Evolutionary conservation across 768 basidiomycete species (phyloP), one percentile per base, ranked within the genome.

Genomic region (Kwoniella botswanensis): DNA sequence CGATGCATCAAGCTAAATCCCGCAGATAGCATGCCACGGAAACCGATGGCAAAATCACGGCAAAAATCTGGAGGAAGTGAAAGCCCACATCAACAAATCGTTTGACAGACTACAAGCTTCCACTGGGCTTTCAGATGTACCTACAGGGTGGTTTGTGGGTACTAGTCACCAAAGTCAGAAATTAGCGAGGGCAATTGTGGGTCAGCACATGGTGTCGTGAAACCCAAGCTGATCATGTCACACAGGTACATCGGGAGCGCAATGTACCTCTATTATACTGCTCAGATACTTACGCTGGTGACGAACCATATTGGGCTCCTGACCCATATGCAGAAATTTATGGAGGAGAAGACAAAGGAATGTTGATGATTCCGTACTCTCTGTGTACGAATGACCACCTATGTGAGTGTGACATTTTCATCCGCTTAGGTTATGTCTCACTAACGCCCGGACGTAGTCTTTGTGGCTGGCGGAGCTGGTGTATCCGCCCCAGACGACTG

Each of bases 331-430:
- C 77, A 11, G 70, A 53, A 42, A 61, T 73, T 13, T 41, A 76
- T 35, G 72, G 71, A 3, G 71, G 64, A 43, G 52, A 71, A n/a
- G 74, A 75, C 41, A 61, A 75, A 21, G 78, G 78, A 41, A 74
- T 81, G 73, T 35, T 76, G 35, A 77, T 77, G 65, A 68, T 77
- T 43, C 79, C 79, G 6, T 79, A 71, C 67, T 70, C 69, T 17
- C 52, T 68, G 17, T 71, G 67, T 58, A 71, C 71, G 52, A 73
- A 73, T 46, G 75, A 76, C 46, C 75, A 73, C 42, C 72, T 72
- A 46, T 75, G 74, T 75, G 57, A 70, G 71, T 68, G 13, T 29
- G 11, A 15, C 60, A 18, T 24, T n/a, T 58, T 58, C 9, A 35
- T 54, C 52, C 52, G 18, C 22, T 17, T 7, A 54, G 52, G 22